Evolutionary conservation across 192 early-diverging fungal genomes (phyloP), one percentile per base, ranked within the genome.

Genomic region (Backusella liffmaniae): DNA sequence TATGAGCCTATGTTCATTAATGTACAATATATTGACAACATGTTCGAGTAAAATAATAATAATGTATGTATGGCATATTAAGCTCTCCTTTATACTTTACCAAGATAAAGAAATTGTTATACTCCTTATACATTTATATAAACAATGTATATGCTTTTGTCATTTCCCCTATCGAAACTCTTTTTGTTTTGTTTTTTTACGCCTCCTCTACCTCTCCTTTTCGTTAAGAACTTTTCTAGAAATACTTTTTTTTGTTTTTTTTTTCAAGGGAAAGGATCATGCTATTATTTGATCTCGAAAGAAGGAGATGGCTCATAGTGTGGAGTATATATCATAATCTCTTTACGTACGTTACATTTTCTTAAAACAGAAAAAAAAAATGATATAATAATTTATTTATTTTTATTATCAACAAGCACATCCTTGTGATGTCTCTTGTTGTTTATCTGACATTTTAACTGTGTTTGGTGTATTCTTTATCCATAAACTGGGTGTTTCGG

Each of bases 401-500:
- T 53, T 51, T 21, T 56, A n/a, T 56, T 67, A 37, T 42, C 44
- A 70, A 70, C 69, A 70, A 26, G 29, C 41, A 32, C 69, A 70
- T 26, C 37, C n/a, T 26, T 70, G 23, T 23, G 21, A 15, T 16
- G n/a, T 30, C 41, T 21, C 13, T 44, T 70, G 34, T 23, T 44
- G n/a, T 26, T 42, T 70, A 70, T 70, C 69, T 2, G 69, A 42
- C 51, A 72, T 23, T 72, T 49, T 72, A n/a, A 72, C 71, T 16
- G 67, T 70, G 23, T 44, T 32, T 32, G 71, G 10, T 3, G 49
- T n/a, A 56, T 36, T 32, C 23, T 72, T 72, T 13, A 53, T 18
- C 71, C 71, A 72, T 36, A 72, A 37, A 56, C 46, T 56, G 21
- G 71, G 71, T 39, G 71, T 72, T 72, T 72, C 71, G 5, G 49